Evolutionary conservation across 805 yeast genomes (phyloP), one percentile per base, ranked within the genome.

Genomic region (Brettanomyces naardenensis): DNA sequence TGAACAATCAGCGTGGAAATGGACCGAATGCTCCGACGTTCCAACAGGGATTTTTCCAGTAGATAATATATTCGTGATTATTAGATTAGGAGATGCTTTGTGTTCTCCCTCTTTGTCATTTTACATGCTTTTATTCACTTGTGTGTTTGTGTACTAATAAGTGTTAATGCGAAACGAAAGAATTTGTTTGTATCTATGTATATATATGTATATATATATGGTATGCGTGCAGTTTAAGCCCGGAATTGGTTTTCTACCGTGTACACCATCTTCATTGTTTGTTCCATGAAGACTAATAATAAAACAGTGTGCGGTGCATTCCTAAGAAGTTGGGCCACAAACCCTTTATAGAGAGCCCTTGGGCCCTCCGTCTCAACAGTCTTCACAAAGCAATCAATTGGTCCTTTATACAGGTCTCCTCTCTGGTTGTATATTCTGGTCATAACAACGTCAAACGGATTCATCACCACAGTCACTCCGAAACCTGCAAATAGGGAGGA

Each of bases 371-470:
- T 66, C 41, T 64, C 69, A 21, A 89, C 73, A 0, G 97, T 89
- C 62, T 92, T 90, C 39, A 75, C 52, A 39, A 89, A 66, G 67
- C 98, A 92, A 62, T 92, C 98, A 19, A 88, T 47, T 2, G 95
- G 94, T 7, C 95, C 95, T 36, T 66, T 70, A 63, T 92, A 92
- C 37, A 83, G 71, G 52, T 84, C 72, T 35, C 95, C 95, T 61
- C 80, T 84, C 59, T 92, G 97, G 62, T 92, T 92, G 64, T 90
- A 92, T 58, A 92, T 81, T 65, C 98, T 76, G 1, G 98, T 92
- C 62, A 92, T 68, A 37, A 92, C 73, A 32, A 92, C 97, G 61
- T 92, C 98, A 76, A 95, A 88, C 13, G 98, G 97, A 58, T 89
- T 92, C 97, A 92, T 90, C 23, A 86, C 95, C 17, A 89, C 68